Conservation (phyloP, 768 basidiomycete species). For the Hirschioporus abietinus region DNA sequence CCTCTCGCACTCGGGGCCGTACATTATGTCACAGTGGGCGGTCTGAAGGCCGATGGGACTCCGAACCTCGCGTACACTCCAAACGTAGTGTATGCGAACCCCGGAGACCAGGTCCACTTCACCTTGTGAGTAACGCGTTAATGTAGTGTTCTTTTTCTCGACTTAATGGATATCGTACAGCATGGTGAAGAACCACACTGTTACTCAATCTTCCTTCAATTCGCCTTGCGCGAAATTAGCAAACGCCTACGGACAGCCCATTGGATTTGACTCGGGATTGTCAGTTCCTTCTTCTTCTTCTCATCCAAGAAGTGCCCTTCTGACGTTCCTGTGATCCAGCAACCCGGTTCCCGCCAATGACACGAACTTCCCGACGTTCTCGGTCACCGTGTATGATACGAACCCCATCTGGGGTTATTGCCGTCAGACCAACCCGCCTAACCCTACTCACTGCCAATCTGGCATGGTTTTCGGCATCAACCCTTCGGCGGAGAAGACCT, state of each 20-base stretch:
- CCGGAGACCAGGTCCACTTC: background rate
- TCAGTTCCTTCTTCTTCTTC: conserved; percentile 11
- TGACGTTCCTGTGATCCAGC: conserved; percentile 23
- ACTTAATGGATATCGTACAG: background rate
- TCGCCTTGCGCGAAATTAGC: conserved; percentile 19
- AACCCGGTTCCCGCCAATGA: conserved; percentile 40
- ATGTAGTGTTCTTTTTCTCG: background rate
- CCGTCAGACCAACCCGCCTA: conserved; percentile 29
- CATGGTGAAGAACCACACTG: conserved; percentile 23
- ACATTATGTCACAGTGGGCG: conserved; percentile 1
- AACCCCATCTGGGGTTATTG: conserved; percentile 58
- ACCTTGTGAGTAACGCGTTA: background rate
- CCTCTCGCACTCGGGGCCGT: background rate
- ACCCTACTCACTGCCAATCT: conserved; percentile 41
- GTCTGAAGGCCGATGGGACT: background rate
- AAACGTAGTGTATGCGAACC: background rate
- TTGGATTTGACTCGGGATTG: conserved; percentile 27
- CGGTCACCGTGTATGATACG: conserved; percentile 34
- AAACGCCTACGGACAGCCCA: conserved; percentile 1
- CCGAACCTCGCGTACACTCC: background rate
- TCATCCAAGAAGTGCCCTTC: background rate
- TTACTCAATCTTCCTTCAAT: conserved; percentile 24
- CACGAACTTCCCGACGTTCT: conserved; percentile 38
- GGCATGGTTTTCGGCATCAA: conserved; percentile 71
- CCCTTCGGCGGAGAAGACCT: conserved; percentile 38